phyloP scores from a whole-genome alignment of 2,329 filamentous ascomycete species.

The Aspergillus piperis region DNA sequence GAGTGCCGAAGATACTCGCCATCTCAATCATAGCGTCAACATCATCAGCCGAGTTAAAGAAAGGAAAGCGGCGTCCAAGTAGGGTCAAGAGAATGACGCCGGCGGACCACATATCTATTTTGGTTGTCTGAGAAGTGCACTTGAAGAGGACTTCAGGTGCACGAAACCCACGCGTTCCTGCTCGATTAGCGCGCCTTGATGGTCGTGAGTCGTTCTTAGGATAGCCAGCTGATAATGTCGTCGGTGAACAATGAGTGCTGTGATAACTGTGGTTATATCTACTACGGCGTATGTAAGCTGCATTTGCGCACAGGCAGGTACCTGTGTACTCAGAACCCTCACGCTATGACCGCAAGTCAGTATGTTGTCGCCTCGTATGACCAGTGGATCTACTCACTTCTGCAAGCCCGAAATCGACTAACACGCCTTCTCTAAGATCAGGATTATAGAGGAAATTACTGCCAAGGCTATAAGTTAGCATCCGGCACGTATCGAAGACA shows the following conservation, averaged over 20 bases:
- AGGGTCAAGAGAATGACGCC: slow-evolving; percentile 98
- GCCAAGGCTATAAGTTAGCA: slow-evolving; percentile 13
- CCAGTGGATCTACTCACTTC: slow-evolving; percentile 55
- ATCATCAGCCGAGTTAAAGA: slow-evolving; percentile 98
- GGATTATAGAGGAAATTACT: slow-evolving; percentile 91
- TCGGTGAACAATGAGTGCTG: slow-evolving; percentile 52
- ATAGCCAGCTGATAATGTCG: slow-evolving; percentile 63
- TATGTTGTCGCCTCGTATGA: not conserved
- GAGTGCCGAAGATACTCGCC: slow-evolving; percentile 85
- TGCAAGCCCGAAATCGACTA: slow-evolving; percentile 98
- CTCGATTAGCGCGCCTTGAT: slow-evolving; percentile 87
- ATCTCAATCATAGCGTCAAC: slow-evolving; percentile 98
- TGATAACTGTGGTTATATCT: slow-evolving; percentile 59
- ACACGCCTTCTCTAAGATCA: slow-evolving; percentile 71
- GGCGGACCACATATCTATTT: slow-evolving; percentile 95
- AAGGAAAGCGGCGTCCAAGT: slow-evolving; percentile 87
- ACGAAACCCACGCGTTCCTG: slow-evolving; percentile 91
- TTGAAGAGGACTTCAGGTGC: slow-evolving; percentile 97
- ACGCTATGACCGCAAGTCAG: slow-evolving; percentile 40
- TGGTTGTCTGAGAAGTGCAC: slow-evolving; percentile 89
- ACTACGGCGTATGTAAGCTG: slow-evolving; percentile 61
- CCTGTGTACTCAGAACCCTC: slow-evolving; percentile 54
- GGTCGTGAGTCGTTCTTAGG: slow-evolving; percentile 87
- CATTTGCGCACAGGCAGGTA: slow-evolving; percentile 75
- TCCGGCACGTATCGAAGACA: not conserved